phyloP scores from a whole-genome alignment of 176 grass and related monocot genomes.

The Themeda triandra region DNA sequence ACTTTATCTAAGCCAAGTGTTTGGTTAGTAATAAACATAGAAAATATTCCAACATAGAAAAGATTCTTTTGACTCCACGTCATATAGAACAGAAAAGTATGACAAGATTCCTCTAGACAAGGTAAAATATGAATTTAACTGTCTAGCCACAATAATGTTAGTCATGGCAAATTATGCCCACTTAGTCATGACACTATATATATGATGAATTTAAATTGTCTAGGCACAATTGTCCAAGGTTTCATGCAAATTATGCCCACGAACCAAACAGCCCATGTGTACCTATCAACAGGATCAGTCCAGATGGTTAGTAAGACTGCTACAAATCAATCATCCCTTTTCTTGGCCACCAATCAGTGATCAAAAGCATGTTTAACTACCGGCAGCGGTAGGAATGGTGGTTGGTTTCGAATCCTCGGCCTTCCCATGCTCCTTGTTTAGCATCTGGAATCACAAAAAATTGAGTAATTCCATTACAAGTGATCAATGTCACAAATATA shows the following conservation, averaged over 20 bases:
- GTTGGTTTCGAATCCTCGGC: constrained; percentile 69
- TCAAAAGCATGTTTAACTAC: constrained; percentile 38
- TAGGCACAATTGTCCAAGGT: too few species aligned
- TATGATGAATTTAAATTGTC: too few species aligned
- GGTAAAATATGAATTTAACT: too few species aligned
- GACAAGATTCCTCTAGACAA: too few species aligned
- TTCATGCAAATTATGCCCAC: neutral
- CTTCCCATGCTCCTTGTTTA: constrained; percentile 98
- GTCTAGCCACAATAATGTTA: neutral
- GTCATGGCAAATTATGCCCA: neutral
- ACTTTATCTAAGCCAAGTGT: too few species aligned
- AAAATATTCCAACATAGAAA: too few species aligned
- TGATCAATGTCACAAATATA: neutral
- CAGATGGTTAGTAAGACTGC: neutral
- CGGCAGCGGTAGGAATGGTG: constrained; percentile 33
- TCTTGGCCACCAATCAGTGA: neutral
- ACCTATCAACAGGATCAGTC: neutral
- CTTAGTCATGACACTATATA: too few species aligned
- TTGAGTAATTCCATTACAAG: neutral
- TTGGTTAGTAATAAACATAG: too few species aligned
- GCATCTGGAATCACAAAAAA: constrained; percentile 48
- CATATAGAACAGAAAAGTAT: too few species aligned
- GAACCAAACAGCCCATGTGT: neutral
- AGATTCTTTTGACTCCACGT: too few species aligned
- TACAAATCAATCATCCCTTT: neutral